Conservation (phyloP, 2,329 filamentous ascomycete species). For the Lithohypha guttulata region DNA sequence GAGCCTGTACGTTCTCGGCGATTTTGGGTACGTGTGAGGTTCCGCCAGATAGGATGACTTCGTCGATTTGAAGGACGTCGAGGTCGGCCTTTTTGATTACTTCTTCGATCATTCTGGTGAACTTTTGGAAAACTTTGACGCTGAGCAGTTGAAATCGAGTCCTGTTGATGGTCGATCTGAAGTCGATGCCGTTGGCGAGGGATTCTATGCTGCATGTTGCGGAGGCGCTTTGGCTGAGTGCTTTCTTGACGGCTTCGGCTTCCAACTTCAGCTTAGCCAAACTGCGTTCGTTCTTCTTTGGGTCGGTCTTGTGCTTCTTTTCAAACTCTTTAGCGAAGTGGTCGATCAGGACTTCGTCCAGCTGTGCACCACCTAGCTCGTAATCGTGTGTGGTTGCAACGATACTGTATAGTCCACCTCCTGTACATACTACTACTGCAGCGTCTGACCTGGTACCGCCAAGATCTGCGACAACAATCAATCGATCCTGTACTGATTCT, state of each 20-base stretch:
- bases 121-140: slow-evolving; percentile 75
- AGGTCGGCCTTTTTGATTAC: slow-evolving; percentile 85
- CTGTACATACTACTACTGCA: slow-evolving; percentile 67
- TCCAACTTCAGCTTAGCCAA: slow-evolving; percentile 89
- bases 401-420: slow-evolving; percentile 92
- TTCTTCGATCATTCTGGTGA: slow-evolving; percentile 73
- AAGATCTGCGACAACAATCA: slow-evolving; percentile 80
- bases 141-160: slow-evolving; percentile 83
- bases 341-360: slow-evolving; percentile 87
- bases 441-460: slow-evolving; percentile 90
- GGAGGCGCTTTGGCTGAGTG: slow-evolving; percentile 76
- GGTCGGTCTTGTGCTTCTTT: slow-evolving; percentile 90
- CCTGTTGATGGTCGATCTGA: slow-evolving; percentile 82
- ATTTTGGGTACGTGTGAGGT: slow-evolving; percentile 90
- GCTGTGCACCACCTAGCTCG: slow-evolving; percentile 72
- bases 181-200: slow-evolving; percentile 80
- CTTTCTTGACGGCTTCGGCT: slow-evolving; percentile 83
- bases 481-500: slow-evolving; percentile 67
- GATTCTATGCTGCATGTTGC: slow-evolving; percentile 90
- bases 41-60: slow-evolving; percentile 87
- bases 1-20: slow-evolving; percentile 62
- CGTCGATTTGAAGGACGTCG: slow-evolving; percentile 84
- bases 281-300: slow-evolving; percentile 66
- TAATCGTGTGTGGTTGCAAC: slow-evolving; percentile 92
- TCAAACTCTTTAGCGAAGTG: slow-evolving; percentile 98